A percentile compares a stretch with the other conserved stretches of the same genome.
Evolutionary conservation across 2,329 filamentous ascomycete genomes (phyloP).

Genomic region (Microdochium paspali): DNA sequence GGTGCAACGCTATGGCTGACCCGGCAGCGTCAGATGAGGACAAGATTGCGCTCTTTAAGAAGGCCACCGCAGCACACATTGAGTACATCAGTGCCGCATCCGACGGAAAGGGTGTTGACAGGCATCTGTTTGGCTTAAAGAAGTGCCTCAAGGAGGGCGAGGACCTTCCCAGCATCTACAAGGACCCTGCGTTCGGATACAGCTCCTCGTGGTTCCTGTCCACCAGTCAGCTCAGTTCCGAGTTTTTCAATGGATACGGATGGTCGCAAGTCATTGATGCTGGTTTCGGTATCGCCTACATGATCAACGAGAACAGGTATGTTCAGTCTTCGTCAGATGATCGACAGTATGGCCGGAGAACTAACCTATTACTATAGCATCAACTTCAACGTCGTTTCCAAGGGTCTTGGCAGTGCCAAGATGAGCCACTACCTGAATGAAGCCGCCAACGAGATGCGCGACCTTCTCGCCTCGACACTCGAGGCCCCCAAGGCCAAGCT

Average conservation of each 20-base stretch:
- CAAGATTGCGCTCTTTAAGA: conserved; percentile 67
- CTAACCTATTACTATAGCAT: conserved; percentile 43
- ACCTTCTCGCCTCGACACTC: conserved; percentile 72
- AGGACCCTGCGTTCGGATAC: conserved; percentile 80
- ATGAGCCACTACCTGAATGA: conserved; percentile 97
- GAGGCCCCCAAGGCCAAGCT: conserved; percentile 80
- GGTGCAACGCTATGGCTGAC: conserved; percentile 81
- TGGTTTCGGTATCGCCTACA: conserved; percentile 96
- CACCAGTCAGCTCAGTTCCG: conserved; percentile 81
- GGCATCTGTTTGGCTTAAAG: conserved; percentile 96
- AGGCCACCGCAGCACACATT: conserved; percentile 71
- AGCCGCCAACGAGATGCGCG: conserved; percentile 81
- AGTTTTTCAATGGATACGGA: conserved; percentile 98
- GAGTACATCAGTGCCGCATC: conserved; percentile 86
- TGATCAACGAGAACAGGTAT: conserved; percentile 98
- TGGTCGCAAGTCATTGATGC: conserved; percentile 97
- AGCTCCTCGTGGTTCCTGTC: conserved; percentile 83
- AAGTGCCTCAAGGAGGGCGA: conserved; percentile 75
- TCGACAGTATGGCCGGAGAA: not conserved
- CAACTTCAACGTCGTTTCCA: conserved; percentile 97
- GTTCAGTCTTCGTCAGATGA: conserved; percentile 10
- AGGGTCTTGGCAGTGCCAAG: conserved; percentile 77
- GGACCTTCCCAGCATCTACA: conserved; percentile 72
- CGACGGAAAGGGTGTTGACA: conserved; percentile 88
- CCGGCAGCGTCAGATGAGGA: conserved; percentile 51